Conservation (phyloP, 163 green algal species). For the Smithsoniella earleae region DNA sequence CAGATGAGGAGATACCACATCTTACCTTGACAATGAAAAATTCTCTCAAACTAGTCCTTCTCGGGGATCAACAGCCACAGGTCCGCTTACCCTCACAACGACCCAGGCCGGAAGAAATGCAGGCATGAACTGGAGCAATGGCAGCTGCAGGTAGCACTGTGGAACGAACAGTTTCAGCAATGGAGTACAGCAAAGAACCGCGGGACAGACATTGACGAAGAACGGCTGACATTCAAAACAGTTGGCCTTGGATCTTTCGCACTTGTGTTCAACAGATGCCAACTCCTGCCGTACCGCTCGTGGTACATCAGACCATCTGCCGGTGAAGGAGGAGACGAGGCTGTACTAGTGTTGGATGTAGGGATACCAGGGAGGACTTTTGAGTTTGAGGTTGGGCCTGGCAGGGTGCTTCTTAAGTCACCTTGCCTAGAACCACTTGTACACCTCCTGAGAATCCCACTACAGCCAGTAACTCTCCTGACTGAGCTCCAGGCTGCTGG, state of each 20-base stretch:
- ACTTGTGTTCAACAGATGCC: constrained; percentile 44
- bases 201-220: constrained; percentile 31
- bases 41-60: neutral
- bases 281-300: constrained; percentile 48
- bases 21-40: neutral
- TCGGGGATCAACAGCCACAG: neutral
- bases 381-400: constrained; percentile 36
- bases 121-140: constrained; percentile 15
- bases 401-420: constrained; percentile 31
- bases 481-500: constrained; percentile 39
- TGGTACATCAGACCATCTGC: constrained; percentile 56
- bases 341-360: constrained; percentile 43
- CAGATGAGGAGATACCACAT: neutral
- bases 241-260: constrained; percentile 51
- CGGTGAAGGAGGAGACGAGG: constrained; percentile 36
- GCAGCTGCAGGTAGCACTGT: constrained; percentile 30
- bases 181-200: constrained; percentile 28
- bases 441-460: constrained; percentile 35
- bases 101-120: no score
- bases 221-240: constrained; percentile 48
- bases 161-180: neutral
- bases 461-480: constrained; percentile 42
- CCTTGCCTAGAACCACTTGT: constrained; percentile 16
- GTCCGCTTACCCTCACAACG: neutral
- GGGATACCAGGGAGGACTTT: constrained; percentile 34